Evolutionary conservation across 1,284 basidiomycete genomes (phyloP), one percentile per base, ranked within the genome.

Genomic region (Singerocomus rubriflavus): DNA sequence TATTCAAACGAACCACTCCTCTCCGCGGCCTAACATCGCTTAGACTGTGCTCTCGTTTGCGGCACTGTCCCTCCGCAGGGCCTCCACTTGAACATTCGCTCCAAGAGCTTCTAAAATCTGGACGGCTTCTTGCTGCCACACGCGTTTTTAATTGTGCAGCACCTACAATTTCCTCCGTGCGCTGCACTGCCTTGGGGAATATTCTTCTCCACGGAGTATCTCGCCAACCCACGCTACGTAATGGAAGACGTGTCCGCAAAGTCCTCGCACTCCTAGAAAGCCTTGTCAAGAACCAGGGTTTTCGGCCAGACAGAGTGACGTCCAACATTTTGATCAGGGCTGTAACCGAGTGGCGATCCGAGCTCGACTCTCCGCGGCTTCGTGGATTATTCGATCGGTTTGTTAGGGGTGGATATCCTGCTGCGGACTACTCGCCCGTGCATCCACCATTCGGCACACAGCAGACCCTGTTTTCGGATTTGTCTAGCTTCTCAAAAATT

Each of bases 261-360:
- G 54, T 78, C 12, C 54, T 80, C 21, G 59, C 58, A 6, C 64
- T 71, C 21, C 70, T 78, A 53, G 64, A 71, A 31, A 53, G 67
- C 27, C 71, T 86, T 30, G 59, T 69, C 26, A 46, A 66, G 27
- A 55, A 69, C 37, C 69, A 72, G 38, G 71, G 62, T 5, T 84
- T 85, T 60, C 62, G 62, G 11, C 76, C 80, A 8, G 85, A 89
- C 59, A 74, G 81, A 14, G 72, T 85, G 33, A 87, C 87, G 7
- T 64, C 78, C 49, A 88, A 89, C 56, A 77, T 86, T 44, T 40
- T 87, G 27, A 51, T 86, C 52, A 84, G 81, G 60, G 73, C 71
- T 4, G 64, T 82, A 46, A 63, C 87, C 43, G 63, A 64, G n/a
- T 81, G 79, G 78, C 66, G 62, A 26, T 55, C 57, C 1, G 67